Evolutionary conservation across 2,329 filamentous ascomycete genomes (phyloP).

Genomic region (Trichoderma sp.): DNA sequence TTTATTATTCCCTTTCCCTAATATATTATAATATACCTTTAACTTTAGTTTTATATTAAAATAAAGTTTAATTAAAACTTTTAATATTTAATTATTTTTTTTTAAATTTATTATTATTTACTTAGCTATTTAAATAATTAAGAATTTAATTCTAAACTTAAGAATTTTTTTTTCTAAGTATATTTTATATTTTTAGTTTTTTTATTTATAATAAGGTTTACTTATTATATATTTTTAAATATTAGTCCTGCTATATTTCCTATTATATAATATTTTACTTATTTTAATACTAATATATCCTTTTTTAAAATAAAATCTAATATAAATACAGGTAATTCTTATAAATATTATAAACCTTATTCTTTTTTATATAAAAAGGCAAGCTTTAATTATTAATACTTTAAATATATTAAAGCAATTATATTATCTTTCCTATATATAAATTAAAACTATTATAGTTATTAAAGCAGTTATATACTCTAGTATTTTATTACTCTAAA

Average conservation of each 20-base stretch:
- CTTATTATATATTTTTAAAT: not conserved
- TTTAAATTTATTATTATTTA: constrained; percentile 12
- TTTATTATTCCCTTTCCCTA: not conserved
- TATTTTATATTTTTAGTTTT: constrained; percentile 7
- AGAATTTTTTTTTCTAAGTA: constrained; percentile 12
- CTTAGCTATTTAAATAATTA: not conserved
- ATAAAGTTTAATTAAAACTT: constrained; percentile 10
- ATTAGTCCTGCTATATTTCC: not conserved
- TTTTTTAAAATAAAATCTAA: not conserved
- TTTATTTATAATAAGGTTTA: not conserved
- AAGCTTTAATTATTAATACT: constrained; percentile 6
- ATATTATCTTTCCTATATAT: constrained; percentile 4
- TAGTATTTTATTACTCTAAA: not conserved
- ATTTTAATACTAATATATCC: constrained; percentile 10
- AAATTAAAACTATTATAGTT: not conserved
- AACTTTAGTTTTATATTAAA: not conserved
- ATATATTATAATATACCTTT: not conserved
- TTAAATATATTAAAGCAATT: constrained; percentile 13
- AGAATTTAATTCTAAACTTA: constrained; percentile 4
- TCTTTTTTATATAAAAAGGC: constrained; percentile 12
- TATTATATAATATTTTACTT: not conserved
- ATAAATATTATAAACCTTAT: constrained; percentile 10
- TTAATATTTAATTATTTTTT: constrained; percentile 16
- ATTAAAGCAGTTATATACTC: constrained; percentile 4
- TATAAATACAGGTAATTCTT: constrained; percentile 11